phyloP scores from a whole-genome alignment of 768 basidiomycete genomes.

The Auricularia cornea region DNA sequence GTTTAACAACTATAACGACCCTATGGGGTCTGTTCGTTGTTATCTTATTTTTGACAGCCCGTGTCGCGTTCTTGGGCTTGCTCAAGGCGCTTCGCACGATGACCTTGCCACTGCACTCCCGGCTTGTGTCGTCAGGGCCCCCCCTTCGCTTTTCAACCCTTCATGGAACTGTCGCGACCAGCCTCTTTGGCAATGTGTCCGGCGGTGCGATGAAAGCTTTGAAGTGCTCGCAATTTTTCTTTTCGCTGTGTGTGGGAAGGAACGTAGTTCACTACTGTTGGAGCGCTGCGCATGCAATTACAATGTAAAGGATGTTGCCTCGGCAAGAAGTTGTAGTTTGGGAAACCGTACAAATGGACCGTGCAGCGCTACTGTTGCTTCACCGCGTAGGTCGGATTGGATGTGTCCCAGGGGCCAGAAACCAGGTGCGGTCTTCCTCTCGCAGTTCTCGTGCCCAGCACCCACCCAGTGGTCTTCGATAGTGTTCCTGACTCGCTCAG shows the following conservation, averaged over 20 bases:
- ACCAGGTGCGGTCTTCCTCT: no score
- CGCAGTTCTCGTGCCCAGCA: no score
- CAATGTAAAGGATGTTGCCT: not conserved
- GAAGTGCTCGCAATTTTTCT: not conserved
- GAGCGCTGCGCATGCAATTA: no score
- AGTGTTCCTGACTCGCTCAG: no score
- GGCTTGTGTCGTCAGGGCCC: not conserved
- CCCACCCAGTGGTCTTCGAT: no score
- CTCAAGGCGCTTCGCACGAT: not conserved
- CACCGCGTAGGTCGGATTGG: no score
- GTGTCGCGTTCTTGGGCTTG: not conserved
- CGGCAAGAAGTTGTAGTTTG: not conserved
- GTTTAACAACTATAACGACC: conserved; percentile 24
- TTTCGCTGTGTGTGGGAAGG: not conserved
- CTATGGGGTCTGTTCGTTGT: not conserved
- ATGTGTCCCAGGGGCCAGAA: no score
- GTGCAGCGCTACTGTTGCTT: no score
- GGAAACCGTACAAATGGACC: no score
- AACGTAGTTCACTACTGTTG: no score
- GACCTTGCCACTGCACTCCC: not conserved
- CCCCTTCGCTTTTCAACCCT: not conserved
- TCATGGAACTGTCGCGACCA: not conserved
- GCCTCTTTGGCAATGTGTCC: not conserved
- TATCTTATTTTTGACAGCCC: not conserved
- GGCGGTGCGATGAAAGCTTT: not conserved